These are phyloP conservation scores for Quambalaria eucalypti DNA, from an alignment of 1,284 basidiomycete genomes.

Conservation along the genomic window DNA sequence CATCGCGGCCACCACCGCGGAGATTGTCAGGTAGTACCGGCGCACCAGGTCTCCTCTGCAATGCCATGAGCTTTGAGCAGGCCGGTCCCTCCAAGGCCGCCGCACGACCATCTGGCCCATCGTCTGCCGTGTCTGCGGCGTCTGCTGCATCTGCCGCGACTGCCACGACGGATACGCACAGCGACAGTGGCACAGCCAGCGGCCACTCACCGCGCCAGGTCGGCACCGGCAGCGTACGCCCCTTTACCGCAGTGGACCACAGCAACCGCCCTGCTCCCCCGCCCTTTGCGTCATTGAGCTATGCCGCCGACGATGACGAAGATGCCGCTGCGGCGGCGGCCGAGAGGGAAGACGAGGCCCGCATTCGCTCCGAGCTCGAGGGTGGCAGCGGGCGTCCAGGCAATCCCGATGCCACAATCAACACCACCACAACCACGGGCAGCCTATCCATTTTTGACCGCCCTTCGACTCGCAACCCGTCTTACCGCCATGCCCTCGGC, in stretches of 20 bases:
- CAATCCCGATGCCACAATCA: not conserved
- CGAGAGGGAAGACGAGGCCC: not conserved
- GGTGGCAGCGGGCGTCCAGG: not conserved
- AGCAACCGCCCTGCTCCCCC: not conserved
- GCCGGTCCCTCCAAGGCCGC: no score
- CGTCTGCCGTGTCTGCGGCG: not conserved
- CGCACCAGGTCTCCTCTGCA: no score
- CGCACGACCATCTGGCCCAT: no score
- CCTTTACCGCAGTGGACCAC: constrained; percentile 1
- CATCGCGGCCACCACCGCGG: not conserved
- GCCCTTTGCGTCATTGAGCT: no score
- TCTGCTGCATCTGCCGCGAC: not conserved
- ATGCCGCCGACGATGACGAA: not conserved
- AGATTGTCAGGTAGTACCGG: no score
- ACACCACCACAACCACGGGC: not conserved
- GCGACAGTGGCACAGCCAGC: not conserved
- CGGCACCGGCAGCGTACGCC: not conserved
- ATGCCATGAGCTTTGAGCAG: no score
- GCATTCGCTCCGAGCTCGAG: not conserved
- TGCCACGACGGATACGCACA: not conserved
- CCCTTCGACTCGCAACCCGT: no score
- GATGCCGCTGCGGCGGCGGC: not conserved
- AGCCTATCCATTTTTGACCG: no score
- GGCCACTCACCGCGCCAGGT: not conserved
- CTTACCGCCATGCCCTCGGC: no score